Conservation (phyloP, 106 monocot genomes). For the Allium fistulosum region DNA sequence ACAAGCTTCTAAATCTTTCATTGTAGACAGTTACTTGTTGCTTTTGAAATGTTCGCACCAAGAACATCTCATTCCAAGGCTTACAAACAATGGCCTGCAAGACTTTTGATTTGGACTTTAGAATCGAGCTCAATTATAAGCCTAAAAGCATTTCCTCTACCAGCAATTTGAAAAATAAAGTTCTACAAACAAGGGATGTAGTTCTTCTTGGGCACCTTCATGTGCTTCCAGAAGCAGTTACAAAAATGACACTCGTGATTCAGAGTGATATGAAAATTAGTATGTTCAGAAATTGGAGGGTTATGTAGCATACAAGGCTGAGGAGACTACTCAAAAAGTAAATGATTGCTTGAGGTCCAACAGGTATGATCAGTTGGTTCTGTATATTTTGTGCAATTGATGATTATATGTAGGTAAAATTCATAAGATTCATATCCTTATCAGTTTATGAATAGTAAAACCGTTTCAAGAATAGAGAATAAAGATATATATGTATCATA, state of each 20-base stretch:
- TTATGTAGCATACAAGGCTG: constrained; percentile 66
- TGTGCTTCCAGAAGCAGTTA: constrained; percentile 21
- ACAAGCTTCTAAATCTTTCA: neutral
- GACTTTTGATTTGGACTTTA: constrained; percentile 59
- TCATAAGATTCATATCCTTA: no score
- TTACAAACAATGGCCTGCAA: constrained; percentile 10
- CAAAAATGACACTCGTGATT: constrained; percentile 45
- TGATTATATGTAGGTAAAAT: no score
- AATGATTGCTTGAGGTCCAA: constrained; percentile 38
- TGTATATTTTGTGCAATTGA: no score
- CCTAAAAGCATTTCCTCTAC: constrained; percentile 22
- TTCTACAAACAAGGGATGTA: constrained; percentile 5
- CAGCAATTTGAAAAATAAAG: constrained; percentile 16
- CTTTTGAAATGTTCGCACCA: neutral
- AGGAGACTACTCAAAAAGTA: constrained; percentile 70
- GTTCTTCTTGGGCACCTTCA: constrained; percentile 12
- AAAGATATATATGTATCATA: no score
- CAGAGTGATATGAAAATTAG: constrained; percentile 60
- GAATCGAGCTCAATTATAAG: constrained; percentile 12
- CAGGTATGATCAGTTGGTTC: no score
- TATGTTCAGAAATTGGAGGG: constrained; percentile 70
- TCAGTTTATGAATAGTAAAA: no score
- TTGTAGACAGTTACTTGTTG: neutral
- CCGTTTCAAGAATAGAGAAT: no score
- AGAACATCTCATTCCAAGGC: constrained; percentile 18